phyloP scores from a whole-genome alignment of 768 basidiomycete species.

The Galerina sulciceps region DNA sequence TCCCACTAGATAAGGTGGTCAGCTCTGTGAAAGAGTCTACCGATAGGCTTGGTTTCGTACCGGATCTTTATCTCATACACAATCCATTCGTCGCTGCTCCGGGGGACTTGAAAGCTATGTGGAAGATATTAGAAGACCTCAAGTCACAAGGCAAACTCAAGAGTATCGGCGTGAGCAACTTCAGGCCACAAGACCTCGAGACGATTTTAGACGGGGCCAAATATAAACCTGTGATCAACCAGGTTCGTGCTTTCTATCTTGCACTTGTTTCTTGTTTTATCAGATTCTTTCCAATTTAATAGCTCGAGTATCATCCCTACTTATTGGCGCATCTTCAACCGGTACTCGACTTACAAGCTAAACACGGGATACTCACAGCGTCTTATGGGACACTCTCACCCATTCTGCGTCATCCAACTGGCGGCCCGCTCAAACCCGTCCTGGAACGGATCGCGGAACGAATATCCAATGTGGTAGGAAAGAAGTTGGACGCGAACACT shows the following conservation, averaged over 20 bases:
- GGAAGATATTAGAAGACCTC: conserved; percentile 57
- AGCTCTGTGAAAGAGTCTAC: conserved; percentile 48
- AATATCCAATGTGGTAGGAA: conserved; percentile 22
- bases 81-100: conserved; percentile 32
- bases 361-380: conserved; percentile 41
- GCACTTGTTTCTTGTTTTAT: neutral
- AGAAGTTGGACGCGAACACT: conserved; percentile 22
- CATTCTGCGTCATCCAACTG: conserved; percentile 37
- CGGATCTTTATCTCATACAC: conserved; percentile 63
- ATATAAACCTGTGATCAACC: conserved; percentile 57
- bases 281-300: neutral
- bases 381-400: conserved; percentile 43
- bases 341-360: conserved; percentile 35
- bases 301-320: conserved; percentile 44
- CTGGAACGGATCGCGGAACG: conserved; percentile 36
- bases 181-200: conserved; percentile 48
- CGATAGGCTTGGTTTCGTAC: conserved; percentile 47
- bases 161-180: conserved; percentile 59
- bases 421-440: conserved; percentile 42
- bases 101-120: conserved; percentile 36
- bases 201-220: conserved; percentile 45
- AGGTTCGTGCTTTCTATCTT: conserved; percentile 32
- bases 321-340: conserved; percentile 35
- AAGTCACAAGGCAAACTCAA: conserved; percentile 43
- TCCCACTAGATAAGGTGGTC: conserved; percentile 37